Evolutionary conservation across 257 asterid genomes (phyloP).

Genomic region (Leptodermis oblonga): DNA sequence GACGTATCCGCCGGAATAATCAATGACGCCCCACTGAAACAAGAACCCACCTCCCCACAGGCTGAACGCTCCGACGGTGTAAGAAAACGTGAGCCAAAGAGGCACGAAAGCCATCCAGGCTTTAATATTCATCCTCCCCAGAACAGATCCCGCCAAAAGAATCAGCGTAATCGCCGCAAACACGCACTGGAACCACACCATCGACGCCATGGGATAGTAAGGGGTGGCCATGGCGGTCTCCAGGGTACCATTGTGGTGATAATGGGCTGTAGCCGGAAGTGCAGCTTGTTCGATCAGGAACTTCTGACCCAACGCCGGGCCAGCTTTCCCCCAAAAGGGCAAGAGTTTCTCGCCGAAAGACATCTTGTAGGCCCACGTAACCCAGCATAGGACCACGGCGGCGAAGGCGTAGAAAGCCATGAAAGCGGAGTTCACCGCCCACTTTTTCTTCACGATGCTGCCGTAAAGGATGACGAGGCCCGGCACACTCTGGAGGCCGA

Average conservation of each 20-base stretch:
- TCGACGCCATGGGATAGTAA: slow-evolving; percentile 52
- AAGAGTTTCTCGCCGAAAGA: slow-evolving; percentile 53
- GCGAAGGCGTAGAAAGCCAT: slow-evolving; percentile 68
- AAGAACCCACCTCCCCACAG: slow-evolving; percentile 68
- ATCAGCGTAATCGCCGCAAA: slow-evolving; percentile 50
- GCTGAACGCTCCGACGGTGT: slow-evolving; percentile 66
- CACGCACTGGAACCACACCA: slow-evolving; percentile 68
- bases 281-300: slow-evolving; percentile 44
- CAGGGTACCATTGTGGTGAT: slow-evolving; percentile 25
- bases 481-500: slow-evolving; percentile 60
- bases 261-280: slow-evolving; percentile 44
- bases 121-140: slow-evolving; percentile 59
- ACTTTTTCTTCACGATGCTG: slow-evolving; percentile 56
- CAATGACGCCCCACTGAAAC: slow-evolving; percentile 63
- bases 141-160: slow-evolving; percentile 46
- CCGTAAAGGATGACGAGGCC: slow-evolving; percentile 60
- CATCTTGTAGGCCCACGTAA: slow-evolving; percentile 54
- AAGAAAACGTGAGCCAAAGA: slow-evolving; percentile 54
- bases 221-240: slow-evolving; percentile 42
- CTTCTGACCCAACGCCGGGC: slow-evolving; percentile 49
- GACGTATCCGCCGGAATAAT: slow-evolving; percentile 61
- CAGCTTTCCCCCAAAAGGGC: slow-evolving; percentile 61
- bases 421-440: slow-evolving; percentile 66
- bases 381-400: slow-evolving; percentile 60
- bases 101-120: slow-evolving; percentile 79